phyloP scores from a whole-genome alignment of 306 rosid species.

The Rosa multiflora region DNA sequence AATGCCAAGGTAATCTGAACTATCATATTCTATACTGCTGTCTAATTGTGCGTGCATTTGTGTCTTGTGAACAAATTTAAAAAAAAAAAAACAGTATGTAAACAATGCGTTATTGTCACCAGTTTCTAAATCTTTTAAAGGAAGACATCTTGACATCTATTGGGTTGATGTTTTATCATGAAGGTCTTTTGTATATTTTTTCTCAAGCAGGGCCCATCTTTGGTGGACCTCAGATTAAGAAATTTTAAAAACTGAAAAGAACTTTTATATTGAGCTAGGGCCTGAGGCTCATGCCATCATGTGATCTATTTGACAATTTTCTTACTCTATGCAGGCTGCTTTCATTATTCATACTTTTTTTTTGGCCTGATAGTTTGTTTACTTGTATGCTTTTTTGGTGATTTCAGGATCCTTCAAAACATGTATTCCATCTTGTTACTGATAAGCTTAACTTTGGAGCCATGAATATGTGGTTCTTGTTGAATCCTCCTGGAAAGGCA shows the following conservation, averaged over 20 bases:
- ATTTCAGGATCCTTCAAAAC: conserved; percentile 86
- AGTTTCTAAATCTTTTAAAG: neutral
- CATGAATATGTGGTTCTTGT: conserved; percentile 97
- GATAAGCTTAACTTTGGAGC: conserved; percentile 97
- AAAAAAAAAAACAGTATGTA: too few relatives aligned
- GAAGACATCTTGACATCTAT: neutral
- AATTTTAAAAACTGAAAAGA: neutral
- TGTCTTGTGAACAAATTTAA: conserved; percentile 12
- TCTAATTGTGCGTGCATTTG: conserved; percentile 1
- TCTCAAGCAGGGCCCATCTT: conserved; percentile 2
- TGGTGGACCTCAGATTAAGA: neutral
- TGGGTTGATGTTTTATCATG: conserved; percentile 2
- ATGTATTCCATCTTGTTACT: conserved; percentile 91
- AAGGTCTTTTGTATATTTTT: neutral
- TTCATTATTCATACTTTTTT: conserved; percentile 12
- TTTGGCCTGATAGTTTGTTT: neutral
- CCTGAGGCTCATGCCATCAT: neutral
- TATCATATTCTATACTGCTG: conserved; percentile 17
- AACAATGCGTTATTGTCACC: too few relatives aligned
- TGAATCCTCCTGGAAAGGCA: conserved; percentile 94
- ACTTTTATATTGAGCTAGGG: neutral
- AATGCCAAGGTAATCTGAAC: conserved; percentile 71
- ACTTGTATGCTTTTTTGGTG: conserved; percentile 30
- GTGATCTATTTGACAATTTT: neutral
- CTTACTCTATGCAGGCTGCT: conserved; percentile 4